Evolutionary conservation across 2,329 filamentous ascomycete species (phyloP).

Genomic region (Pseudogymnoascus sp.): DNA sequence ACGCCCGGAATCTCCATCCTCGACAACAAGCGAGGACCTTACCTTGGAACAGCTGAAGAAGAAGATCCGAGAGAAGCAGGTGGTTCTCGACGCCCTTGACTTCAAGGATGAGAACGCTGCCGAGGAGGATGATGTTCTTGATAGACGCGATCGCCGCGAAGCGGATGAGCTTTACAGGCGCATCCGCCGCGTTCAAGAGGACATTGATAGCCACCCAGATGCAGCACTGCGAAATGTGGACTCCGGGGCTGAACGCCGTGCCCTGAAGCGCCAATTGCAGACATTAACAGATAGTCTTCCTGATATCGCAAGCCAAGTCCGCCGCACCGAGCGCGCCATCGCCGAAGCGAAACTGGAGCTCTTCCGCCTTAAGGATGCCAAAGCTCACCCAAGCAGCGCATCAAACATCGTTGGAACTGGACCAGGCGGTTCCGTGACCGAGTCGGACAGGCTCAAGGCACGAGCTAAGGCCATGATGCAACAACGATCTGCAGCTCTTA

Average conservation of each 20-base stretch:
- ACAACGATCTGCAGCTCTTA: constrained; percentile 84
- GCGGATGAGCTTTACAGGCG: constrained; percentile 90
- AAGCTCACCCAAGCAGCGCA: constrained; percentile 76
- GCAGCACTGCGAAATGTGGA: constrained; percentile 62
- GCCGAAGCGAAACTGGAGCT: constrained; percentile 85
- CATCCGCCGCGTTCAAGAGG: constrained; percentile 84
- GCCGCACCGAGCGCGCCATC: constrained; percentile 84
- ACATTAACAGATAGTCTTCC: constrained; percentile 82
- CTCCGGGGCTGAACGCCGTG: constrained; percentile 78
- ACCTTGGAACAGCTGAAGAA: constrained; percentile 83
- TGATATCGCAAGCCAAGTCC: constrained; percentile 83
- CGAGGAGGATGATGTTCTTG: constrained; percentile 87
- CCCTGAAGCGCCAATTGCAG: constrained; percentile 84
- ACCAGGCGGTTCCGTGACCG: constrained; percentile 81
- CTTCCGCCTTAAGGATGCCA: constrained; percentile 88
- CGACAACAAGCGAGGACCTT: constrained; percentile 65
- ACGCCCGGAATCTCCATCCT: constrained; percentile 68
- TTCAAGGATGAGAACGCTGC: constrained; percentile 85
- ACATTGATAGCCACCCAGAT: constrained; percentile 87
- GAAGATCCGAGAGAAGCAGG: constrained; percentile 87
- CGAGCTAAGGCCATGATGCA: constrained; percentile 98
- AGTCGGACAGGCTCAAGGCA: constrained; percentile 89
- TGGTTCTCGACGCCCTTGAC: constrained; percentile 90
- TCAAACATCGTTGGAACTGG: constrained; percentile 83
- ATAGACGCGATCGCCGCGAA: constrained; percentile 82